These are phyloP conservation scores for Lipomyces oligophaga DNA, from an alignment of 805 yeast species.

Conservation along the genomic window DNA sequence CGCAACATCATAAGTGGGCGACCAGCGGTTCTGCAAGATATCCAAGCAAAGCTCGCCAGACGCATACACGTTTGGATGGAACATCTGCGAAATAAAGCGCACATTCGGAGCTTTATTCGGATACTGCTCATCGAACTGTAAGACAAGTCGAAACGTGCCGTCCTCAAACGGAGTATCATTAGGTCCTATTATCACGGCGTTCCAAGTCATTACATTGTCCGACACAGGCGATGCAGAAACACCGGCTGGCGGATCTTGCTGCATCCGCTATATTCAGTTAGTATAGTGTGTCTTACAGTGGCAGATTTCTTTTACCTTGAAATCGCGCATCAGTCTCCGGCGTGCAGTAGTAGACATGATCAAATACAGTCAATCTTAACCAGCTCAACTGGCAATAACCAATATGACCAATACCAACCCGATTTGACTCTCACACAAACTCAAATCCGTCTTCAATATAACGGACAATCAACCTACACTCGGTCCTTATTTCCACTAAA, in stretches of 20 bases:
- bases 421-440: too few relatives aligned
- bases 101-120: slow-evolving; percentile 97
- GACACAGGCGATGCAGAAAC: slow-evolving; percentile 96
- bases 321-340: slow-evolving; percentile 97
- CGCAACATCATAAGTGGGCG: slow-evolving; percentile 96
- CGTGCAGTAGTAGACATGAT: slow-evolving; percentile 97
- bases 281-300: neutral
- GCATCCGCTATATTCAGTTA: slow-evolving; percentile 63
- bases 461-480: too few relatives aligned
- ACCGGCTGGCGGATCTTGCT: slow-evolving; percentile 97
- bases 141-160: slow-evolving; percentile 82
- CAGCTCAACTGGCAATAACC: too few relatives aligned
- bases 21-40: slow-evolving; percentile 95
- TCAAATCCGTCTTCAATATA: too few relatives aligned
- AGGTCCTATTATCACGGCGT: slow-evolving; percentile 97
- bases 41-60: slow-evolving; percentile 94
- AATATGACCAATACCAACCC: neutral
- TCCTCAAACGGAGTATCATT: slow-evolving; percentile 97
- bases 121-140: slow-evolving; percentile 93
- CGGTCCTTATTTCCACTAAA: too few relatives aligned
- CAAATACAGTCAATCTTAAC: too few relatives aligned
- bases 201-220: slow-evolving; percentile 96
- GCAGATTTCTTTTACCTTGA: slow-evolving; percentile 58
- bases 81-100: slow-evolving; percentile 88
- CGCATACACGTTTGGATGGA: slow-evolving; percentile 96